Percentiles rank a stretch among this genome's conserved stretches.
Evolutionary conservation across 495 filamentous ascomycete species (phyloP).

Genomic region (Hypomontagnella monticulosa): DNA sequence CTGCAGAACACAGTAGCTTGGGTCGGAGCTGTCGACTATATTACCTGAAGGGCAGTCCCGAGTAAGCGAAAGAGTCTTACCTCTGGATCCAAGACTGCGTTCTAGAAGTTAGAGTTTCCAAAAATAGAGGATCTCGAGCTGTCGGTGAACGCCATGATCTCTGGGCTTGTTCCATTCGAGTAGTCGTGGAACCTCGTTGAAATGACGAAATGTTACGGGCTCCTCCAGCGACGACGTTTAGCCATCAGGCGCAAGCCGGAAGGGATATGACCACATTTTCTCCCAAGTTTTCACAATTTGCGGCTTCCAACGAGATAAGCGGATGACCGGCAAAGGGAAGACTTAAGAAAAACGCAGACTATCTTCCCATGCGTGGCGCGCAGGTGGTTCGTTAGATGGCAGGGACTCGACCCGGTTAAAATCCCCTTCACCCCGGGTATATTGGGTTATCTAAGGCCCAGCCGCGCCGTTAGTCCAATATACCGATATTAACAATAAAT

Average conservation of each 20-base stretch:
- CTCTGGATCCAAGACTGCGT: slow-evolving; percentile 1
- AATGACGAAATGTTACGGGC: not conserved
- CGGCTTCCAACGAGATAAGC: slow-evolving; percentile 21
- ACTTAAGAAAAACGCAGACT: slow-evolving; percentile 1
- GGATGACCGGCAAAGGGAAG: slow-evolving; percentile 24
- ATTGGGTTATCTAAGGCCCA: slow-evolving; percentile 41
- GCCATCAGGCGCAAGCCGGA: not conserved
- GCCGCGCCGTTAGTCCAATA: slow-evolving; percentile 38
- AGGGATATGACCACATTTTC: slow-evolving; percentile 20
- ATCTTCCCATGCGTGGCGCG: slow-evolving; percentile 34
- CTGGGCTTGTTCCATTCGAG: not conserved
- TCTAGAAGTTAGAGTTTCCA: slow-evolving; percentile 32
- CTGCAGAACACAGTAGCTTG: slow-evolving; percentile 11
- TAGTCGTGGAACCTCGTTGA: not conserved
- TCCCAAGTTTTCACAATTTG: slow-evolving; percentile 2
- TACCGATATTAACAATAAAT: slow-evolving; percentile 48
- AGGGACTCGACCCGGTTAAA: slow-evolving; percentile 47
- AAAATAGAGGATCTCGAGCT: slow-evolving; percentile 42
- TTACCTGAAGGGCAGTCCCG: slow-evolving; percentile 20
- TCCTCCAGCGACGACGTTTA: not conserved
- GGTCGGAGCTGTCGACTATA: slow-evolving; percentile 25
- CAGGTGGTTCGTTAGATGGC: slow-evolving; percentile 37
- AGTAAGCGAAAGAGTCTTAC: slow-evolving; percentile 18
- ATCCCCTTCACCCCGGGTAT: slow-evolving; percentile 41
- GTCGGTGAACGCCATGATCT: slow-evolving; percentile 14